Percentiles rank a stretch among this genome's conserved stretches.
Conservation (phyloP, 1,284 basidiomycete species). For the Cryptococcus sp. region DNA sequence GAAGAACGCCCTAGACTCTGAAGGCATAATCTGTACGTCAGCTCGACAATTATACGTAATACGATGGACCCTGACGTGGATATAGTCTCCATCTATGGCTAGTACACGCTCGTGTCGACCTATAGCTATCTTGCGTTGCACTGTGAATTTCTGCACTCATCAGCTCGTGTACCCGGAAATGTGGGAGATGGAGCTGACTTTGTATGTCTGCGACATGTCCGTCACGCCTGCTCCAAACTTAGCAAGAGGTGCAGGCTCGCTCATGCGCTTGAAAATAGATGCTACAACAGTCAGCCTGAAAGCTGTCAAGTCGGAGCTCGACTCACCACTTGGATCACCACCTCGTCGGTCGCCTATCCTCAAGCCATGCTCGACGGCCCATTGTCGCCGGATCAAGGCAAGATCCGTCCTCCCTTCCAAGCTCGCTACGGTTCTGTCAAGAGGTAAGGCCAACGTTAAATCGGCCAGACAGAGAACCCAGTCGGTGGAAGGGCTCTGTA, state of each 20-base stretch:
- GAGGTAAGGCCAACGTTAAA: conserved; percentile 75
- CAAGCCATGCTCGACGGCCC: conserved; percentile 60
- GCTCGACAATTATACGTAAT: neutral
- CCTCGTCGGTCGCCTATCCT: conserved; percentile 47
- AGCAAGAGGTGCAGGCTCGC: conserved; percentile 58
- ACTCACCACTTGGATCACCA: conserved; percentile 83
- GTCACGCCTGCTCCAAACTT: conserved; percentile 56
- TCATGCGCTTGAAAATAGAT: conserved; percentile 81
- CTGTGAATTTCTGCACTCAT: conserved; percentile 71
- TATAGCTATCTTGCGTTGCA: conserved; percentile 92
- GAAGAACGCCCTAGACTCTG: conserved; percentile 73
- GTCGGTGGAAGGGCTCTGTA: conserved; percentile 66
- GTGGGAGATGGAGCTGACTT: conserved; percentile 50
- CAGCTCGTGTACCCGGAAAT: neutral
- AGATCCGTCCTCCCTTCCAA: conserved; percentile 82
- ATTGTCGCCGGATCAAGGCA: conserved; percentile 70
- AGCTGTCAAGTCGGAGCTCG: too few relatives aligned
- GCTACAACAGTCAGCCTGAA: conserved; percentile 51
- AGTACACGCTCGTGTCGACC: conserved; percentile 84
- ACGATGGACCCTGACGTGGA: conserved; percentile 60
- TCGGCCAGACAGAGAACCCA: conserved; percentile 77
- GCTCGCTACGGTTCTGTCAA: conserved; percentile 92
- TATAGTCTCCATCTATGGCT: conserved; percentile 91
- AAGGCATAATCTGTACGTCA: conserved; percentile 71
- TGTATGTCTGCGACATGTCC: conserved; percentile 61